Evolutionary conservation across 805 yeast genomes (phyloP).

Genomic region (Martiniozyma abietophila): DNA sequence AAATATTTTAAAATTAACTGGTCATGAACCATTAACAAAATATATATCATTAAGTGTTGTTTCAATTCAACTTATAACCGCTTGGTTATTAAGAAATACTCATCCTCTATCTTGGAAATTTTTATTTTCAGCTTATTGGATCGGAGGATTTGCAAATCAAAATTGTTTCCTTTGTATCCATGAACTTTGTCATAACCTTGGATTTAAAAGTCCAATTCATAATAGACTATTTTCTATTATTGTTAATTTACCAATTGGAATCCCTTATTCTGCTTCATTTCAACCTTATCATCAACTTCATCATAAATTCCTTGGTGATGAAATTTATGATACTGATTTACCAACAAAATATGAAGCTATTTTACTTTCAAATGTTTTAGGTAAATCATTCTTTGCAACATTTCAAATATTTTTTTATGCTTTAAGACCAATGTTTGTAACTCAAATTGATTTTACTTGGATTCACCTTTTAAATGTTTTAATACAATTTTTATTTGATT

Average conservation of each 20-base stretch:
- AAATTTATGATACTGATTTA: constrained; percentile 72
- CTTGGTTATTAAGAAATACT: constrained; percentile 51
- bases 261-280: constrained; percentile 83
- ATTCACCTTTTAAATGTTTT: constrained; percentile 64
- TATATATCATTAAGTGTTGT: constrained; percentile 64
- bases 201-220: constrained; percentile 67
- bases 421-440: constrained; percentile 78
- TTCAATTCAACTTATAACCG: constrained; percentile 52
- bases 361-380: constrained; percentile 64
- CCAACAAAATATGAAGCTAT: constrained; percentile 77
- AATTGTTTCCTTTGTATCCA: constrained; percentile 82
- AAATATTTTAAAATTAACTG: constrained; percentile 68
- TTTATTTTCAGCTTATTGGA: constrained; percentile 54
- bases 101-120: constrained; percentile 45
- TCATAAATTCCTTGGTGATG: constrained; percentile 86
- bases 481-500: constrained; percentile 52
- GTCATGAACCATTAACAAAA: constrained; percentile 81
- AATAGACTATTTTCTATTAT: constrained; percentile 71
- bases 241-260: constrained; percentile 78
- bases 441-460: constrained; percentile 63
- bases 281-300: constrained; percentile 88
- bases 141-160: constrained; percentile 84
- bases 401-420: constrained; percentile 88
- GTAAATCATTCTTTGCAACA: constrained; percentile 85
- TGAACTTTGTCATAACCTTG: constrained; percentile 77